Conservation (phyloP, 2,329 filamentous ascomycete species). For the Diaporthe citri region DNA sequence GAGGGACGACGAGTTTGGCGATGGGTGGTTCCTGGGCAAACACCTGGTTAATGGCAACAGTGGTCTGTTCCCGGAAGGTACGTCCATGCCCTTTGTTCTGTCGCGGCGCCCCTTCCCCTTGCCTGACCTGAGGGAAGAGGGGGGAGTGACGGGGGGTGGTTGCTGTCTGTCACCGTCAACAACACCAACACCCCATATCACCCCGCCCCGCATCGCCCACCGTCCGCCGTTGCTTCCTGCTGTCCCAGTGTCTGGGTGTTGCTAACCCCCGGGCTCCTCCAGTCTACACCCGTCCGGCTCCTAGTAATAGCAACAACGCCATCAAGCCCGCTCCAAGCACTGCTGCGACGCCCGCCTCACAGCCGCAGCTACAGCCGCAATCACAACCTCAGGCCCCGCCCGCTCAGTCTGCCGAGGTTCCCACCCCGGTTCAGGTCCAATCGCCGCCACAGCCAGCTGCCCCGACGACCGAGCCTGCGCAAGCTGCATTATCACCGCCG, state of each 20-base stretch:
- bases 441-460: slow-evolving; percentile 31
- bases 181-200: not conserved
- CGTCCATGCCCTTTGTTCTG: slow-evolving; percentile 45
- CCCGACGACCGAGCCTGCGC: slow-evolving; percentile 35
- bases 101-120: slow-evolving; percentile 20
- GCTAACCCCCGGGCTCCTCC: slow-evolving; percentile 28
- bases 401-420: not conserved
- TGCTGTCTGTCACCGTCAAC: not conserved
- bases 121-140: not conserved
- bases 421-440: slow-evolving; percentile 20
- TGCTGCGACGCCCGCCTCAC: slow-evolving; percentile 24
- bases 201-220: not conserved
- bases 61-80: slow-evolving; percentile 87
- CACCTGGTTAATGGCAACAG: slow-evolving; percentile 80
- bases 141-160: not conserved
- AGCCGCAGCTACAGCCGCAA: slow-evolving; percentile 6
- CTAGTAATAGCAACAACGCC: slow-evolving; percentile 51
- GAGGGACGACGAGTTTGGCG: slow-evolving; percentile 88
- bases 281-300: slow-evolving; percentile 74
- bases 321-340: slow-evolving; percentile 15
- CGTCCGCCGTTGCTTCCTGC: slow-evolving; percentile 11
- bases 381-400: slow-evolving; percentile 19
- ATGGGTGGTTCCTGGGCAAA: slow-evolving; percentile 86
- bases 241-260: not conserved
- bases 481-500: slow-evolving; percentile 42